Conservation (phyloP, 495 filamentous ascomycete species). For the Tirmania nivea region DNA sequence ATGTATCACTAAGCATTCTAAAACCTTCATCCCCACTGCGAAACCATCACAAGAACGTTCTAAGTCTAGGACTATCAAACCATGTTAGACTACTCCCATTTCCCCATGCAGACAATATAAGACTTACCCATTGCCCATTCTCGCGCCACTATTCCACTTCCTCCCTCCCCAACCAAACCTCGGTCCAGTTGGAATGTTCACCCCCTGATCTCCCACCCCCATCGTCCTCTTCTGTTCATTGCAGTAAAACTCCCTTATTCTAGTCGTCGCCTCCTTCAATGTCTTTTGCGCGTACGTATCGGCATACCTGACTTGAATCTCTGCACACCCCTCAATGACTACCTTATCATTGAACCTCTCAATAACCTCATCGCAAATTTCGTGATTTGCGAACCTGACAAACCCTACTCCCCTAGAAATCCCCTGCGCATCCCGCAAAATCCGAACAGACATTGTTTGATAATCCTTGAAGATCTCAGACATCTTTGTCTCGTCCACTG, state of each 20-base stretch:
- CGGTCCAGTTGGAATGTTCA: constrained; percentile 5
- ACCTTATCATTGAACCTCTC: constrained; percentile 55
- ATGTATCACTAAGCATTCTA: too few species aligned
- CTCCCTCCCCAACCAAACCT: not conserved
- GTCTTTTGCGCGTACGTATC: constrained; percentile 92
- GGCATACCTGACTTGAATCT: constrained; percentile 84
- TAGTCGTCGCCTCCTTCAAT: constrained; percentile 80
- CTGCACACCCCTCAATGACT: constrained; percentile 47
- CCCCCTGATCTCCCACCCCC: not conserved
- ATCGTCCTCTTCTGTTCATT: constrained; percentile 69
- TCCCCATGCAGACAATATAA: too few species aligned
- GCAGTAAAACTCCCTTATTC: constrained; percentile 76
- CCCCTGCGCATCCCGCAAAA: constrained; percentile 70
- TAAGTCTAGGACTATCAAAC: too few species aligned
- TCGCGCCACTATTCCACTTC: not conserved
- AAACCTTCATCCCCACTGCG: too few species aligned
- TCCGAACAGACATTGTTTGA: constrained; percentile 71
- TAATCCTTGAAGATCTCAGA: constrained; percentile 61
- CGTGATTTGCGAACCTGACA: constrained; percentile 69
- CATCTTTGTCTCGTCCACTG: constrained; percentile 68
- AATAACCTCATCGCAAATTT: constrained; percentile 72
- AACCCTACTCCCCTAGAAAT: constrained; percentile 94
- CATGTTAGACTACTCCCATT: too few species aligned
- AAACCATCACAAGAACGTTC: too few species aligned
- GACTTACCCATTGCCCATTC: too few species aligned